A percentile compares a stretch with the other conserved stretches of the same genome.
Conservation (phyloP, 1,284 basidiomycete genomes). For the Macrocystidia cucumis region DNA sequence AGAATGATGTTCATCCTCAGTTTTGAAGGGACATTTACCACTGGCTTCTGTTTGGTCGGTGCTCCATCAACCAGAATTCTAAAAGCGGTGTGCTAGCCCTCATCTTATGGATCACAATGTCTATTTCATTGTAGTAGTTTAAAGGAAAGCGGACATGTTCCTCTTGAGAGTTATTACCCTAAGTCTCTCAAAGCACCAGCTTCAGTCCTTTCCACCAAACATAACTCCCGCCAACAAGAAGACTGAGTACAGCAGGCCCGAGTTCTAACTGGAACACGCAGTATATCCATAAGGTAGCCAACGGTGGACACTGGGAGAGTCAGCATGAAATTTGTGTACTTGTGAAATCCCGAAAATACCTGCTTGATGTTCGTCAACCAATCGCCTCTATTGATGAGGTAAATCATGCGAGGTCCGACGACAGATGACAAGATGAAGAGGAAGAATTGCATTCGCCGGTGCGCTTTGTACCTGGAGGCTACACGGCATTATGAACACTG, state of each 20-base stretch:
- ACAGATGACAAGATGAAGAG: slow-evolving; percentile 52
- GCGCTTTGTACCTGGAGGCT: slow-evolving; percentile 61
- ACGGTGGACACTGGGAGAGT: slow-evolving; percentile 53
- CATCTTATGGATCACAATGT: too few species aligned
- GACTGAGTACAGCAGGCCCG: slow-evolving; percentile 47
- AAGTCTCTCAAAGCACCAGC: too few species aligned
- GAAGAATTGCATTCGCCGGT: slow-evolving; percentile 40
- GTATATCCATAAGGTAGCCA: slow-evolving; percentile 72
- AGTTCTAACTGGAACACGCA: slow-evolving; percentile 60
- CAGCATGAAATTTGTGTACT: slow-evolving; percentile 1
- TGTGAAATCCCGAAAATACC: slow-evolving; percentile 28
- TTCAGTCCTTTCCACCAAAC: slow-evolving; percentile 55
- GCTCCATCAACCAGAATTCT: too few species aligned
- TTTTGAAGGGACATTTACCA: slow-evolving; percentile 5
- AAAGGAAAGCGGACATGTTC: too few species aligned
- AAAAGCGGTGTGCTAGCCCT: too few species aligned
- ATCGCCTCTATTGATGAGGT: slow-evolving; percentile 55
- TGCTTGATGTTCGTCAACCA: slow-evolving; percentile 68
- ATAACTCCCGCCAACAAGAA: slow-evolving; percentile 45
- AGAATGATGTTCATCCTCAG: slow-evolving; percentile 23
- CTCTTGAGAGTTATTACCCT: slow-evolving; percentile 13
- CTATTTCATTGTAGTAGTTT: too few species aligned
- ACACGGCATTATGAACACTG: slow-evolving; percentile 5
- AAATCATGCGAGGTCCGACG: slow-evolving; percentile 59
- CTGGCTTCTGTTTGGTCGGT: too few species aligned